Base-by-base conservation (phyloP, 441 rosid genomes). In the Dalechampia spathulata region DNA sequence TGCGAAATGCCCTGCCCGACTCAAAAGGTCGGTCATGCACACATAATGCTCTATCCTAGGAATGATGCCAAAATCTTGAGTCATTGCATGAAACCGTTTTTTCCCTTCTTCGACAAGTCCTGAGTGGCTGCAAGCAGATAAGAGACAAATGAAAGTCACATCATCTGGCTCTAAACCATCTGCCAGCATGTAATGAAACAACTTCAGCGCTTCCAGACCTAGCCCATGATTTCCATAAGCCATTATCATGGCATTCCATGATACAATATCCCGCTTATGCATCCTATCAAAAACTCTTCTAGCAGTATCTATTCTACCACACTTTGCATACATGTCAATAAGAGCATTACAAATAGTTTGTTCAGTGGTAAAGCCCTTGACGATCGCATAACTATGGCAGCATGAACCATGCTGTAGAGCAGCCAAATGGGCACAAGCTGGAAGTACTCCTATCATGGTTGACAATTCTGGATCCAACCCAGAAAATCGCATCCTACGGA, bases 271-370 rank as follows among this genome's bases (percentile, higher is more conserved):
- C 41, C 49, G 58, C 55, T 60, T 38, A 40, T 22, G 22, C 70
- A 70, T 60, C 39, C 32, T 60, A 44, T 64, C 66, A 20, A 70
- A 70, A 44, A 64, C 63, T 30, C 38, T 50, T 59, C 63, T 60
- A 10, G 70, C 66, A 6, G 62, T 60, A 21, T 60, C 44, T 28
- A 70, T 64, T 60, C 53, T 64, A 56, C 74, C 74, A 52, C 74
- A 70, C 59, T 70, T 70, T 4, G 66, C 74, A 61, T 70, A 70
- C 74, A 70, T 70, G 59, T 70, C 70, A 34, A 64, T 61, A 23
- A 70, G 60, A 43, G 74, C 70, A 60, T 70, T 70, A 20, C 70
- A 64, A 32, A 70, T 47, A 14, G 50, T 15, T 26, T 32, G 44
- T 25, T 60, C 62, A 20, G 43, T 9, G 7, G 58, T 20, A 48